phyloP scores from a whole-genome alignment of 2,329 filamentous ascomycete genomes.

The Diaporthe sp. region DNA sequence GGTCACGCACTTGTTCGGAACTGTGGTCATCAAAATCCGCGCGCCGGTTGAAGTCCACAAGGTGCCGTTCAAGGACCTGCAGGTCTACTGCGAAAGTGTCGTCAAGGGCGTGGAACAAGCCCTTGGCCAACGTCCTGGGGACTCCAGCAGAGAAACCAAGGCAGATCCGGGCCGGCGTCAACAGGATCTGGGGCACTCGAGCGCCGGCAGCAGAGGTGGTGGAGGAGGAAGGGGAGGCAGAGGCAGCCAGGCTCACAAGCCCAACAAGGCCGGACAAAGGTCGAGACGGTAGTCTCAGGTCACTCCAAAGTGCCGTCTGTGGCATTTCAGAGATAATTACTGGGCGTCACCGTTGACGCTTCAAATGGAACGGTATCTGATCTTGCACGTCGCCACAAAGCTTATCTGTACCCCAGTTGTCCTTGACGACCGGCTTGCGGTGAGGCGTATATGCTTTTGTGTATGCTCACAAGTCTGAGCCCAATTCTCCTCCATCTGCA shows the following conservation, averaged over 20 bases:
- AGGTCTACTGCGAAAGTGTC: slow-evolving; percentile 30
- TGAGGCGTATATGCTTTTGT: background rate
- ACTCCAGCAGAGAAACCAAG: background rate
- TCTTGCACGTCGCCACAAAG: background rate
- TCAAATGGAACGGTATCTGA: too few species aligned
- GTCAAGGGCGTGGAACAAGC: slow-evolving; percentile 39
- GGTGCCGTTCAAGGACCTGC: slow-evolving; percentile 29
- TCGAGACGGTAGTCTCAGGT: background rate
- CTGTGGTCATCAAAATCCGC: slow-evolving; percentile 37
- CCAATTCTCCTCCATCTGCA: background rate
- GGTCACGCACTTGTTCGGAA: slow-evolving; percentile 41
- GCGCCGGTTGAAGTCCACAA: slow-evolving; percentile 31
- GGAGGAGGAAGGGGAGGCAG: background rate
- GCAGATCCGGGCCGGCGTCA: background rate
- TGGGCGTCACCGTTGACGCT: background rate
- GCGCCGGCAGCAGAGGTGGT: background rate
- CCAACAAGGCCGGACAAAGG: background rate
- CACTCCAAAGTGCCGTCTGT: too few species aligned
- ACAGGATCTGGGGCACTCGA: background rate
- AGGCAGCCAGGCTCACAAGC: background rate
- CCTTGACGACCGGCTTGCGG: background rate
- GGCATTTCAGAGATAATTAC: background rate
- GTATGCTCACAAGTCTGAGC: background rate
- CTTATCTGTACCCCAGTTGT: too few species aligned
- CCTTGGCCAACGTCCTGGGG: slow-evolving; percentile 8